Evolutionary conservation across 176 grass and related monocot species (phyloP).

Genomic region (sorghum (Sorghum bicolor)): DNA sequence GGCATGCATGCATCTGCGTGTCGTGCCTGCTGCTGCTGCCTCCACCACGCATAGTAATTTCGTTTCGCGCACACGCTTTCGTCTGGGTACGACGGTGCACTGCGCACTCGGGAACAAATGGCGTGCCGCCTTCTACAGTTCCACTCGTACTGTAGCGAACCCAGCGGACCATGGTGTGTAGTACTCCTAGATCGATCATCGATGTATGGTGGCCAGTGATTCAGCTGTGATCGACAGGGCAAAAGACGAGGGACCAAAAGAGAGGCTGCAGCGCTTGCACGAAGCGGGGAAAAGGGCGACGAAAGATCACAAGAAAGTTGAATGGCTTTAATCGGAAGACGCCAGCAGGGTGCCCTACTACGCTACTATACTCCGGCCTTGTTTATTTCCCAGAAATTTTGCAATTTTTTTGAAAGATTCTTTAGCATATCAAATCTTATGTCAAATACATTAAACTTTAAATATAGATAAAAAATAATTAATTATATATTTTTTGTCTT

Average conservation of each 20-base stretch:
- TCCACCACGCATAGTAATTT: too few species aligned
- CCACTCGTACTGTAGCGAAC: not conserved
- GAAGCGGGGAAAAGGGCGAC: not conserved
- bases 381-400: too few species aligned
- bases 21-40: too few species aligned
- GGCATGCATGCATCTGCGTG: not conserved
- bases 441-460: too few species aligned
- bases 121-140: not conserved
- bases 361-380: too few species aligned
- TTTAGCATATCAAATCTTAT: too few species aligned
- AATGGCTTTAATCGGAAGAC: not conserved
- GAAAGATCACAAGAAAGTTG: slow-evolving; percentile 38
- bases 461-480: too few species aligned
- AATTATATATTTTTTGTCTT: too few species aligned
- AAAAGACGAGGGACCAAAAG: not conserved
- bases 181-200: not conserved
- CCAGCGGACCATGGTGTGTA: not conserved
- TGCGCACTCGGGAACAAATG: too few species aligned
- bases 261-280: not conserved
- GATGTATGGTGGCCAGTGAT: not conserved
- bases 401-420: too few species aligned
- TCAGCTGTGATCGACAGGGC: not conserved
- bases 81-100: too few species aligned
- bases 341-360: not conserved
- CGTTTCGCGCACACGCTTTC: too few species aligned